Conservation (phyloP, 2,329 filamentous ascomycete species). For the Pseudogymnoascus sp. region DNA sequence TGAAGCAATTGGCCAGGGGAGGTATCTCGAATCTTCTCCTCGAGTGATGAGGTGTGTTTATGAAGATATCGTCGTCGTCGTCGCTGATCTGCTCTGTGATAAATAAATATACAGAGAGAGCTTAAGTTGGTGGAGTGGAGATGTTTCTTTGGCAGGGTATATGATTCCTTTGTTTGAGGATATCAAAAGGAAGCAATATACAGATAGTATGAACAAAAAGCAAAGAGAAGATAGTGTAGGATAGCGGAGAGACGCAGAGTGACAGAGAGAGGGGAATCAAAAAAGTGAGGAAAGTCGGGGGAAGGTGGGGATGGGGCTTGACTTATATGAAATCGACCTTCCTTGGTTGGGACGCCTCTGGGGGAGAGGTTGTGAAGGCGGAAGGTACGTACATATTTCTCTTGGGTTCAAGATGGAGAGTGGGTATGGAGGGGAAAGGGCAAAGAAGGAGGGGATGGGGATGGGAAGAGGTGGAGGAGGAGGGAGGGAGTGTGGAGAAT, state of each 20-base stretch:
- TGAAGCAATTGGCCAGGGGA: slow-evolving; percentile 3
- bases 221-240: background rate
- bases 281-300: slow-evolving; percentile 1
- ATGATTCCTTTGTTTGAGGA: background rate
- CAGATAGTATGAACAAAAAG: background rate
- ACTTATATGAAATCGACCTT: background rate
- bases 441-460: background rate
- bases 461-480: background rate
- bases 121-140: background rate
- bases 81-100: background rate
- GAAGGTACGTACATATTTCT: background rate
- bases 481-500: background rate
- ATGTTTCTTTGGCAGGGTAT: background rate
- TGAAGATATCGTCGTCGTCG: background rate
- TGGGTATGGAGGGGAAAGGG: background rate
- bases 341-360: background rate
- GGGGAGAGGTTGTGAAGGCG: background rate
- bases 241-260: background rate
- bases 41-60: background rate
- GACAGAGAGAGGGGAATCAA: background rate
- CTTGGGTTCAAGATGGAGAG: background rate
- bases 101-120: background rate
- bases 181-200: background rate
- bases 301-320: background rate
- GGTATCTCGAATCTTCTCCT: background rate